These are phyloP conservation scores for Agrocybe chaxingu DNA, from an alignment of 768 basidiomycete species.

Conservation along the genomic window DNA sequence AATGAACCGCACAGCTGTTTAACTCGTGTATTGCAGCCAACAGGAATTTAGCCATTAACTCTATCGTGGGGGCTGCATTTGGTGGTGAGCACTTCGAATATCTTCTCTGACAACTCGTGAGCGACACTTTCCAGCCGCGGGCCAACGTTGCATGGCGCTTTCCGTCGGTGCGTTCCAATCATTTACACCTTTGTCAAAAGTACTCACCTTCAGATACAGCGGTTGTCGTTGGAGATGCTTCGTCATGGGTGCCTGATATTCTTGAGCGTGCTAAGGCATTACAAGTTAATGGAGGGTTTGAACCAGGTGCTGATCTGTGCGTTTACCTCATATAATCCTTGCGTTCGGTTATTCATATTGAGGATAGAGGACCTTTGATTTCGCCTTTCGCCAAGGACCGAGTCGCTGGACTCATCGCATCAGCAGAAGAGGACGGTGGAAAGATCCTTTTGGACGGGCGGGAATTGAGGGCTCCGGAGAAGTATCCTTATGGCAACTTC, in stretches of 20 bases:
- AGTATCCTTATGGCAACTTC: constrained; percentile 88
- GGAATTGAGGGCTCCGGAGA: constrained; percentile 50
- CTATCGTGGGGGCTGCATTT: constrained; percentile 90
- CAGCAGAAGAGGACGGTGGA: constrained; percentile 78
- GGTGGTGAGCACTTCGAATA: constrained; percentile 50
- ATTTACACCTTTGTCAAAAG: neutral
- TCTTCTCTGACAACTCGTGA: neutral
- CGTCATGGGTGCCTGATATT: constrained; percentile 83
- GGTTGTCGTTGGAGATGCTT: constrained; percentile 78
- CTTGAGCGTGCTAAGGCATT: constrained; percentile 77
- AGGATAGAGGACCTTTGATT: constrained; percentile 67
- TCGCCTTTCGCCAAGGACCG: constrained; percentile 81
- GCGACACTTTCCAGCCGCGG: constrained; percentile 61
- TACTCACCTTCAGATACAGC: constrained; percentile 30
- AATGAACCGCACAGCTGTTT: neutral
- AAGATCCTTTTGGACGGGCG: constrained; percentile 87
- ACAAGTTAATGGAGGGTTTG: constrained; percentile 89
- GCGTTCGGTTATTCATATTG: neutral
- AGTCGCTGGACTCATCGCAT: constrained; percentile 70
- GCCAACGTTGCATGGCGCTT: constrained; percentile 96
- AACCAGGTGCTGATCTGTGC: constrained; percentile 78
- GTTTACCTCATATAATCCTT: constrained; percentile 11
- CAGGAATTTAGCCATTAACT: constrained; percentile 88
- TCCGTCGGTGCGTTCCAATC: constrained; percentile 65
- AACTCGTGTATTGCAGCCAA: constrained; percentile 55